These are phyloP conservation scores for Cicer bijugum DNA, from an alignment of 306 rosid species.

Conservation along the genomic window DNA sequence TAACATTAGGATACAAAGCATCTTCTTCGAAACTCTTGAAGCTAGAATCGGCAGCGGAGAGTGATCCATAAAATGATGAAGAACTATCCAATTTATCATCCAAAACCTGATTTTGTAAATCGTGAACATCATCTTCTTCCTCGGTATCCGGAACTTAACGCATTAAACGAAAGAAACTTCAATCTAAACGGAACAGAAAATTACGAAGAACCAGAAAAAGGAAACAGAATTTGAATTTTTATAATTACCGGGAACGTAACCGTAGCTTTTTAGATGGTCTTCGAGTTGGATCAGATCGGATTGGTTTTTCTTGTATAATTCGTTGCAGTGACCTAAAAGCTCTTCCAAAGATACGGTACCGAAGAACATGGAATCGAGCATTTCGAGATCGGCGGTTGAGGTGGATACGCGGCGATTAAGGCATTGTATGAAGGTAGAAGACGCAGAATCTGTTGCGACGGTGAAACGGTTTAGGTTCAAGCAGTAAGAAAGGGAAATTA, in stretches of 20 bases:
- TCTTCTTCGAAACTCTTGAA: conserved; percentile 61
- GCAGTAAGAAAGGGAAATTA: background rate
- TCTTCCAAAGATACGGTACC: conserved; percentile 89
- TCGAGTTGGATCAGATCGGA: conserved; percentile 58
- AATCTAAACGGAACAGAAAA: conserved; percentile 19
- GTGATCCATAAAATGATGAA: conserved; percentile 49
- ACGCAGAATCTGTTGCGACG: conserved; percentile 63
- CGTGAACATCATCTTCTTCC: conserved; percentile 53
- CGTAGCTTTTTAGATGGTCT: conserved; percentile 55
- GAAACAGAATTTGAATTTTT: background rate
- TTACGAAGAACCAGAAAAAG: background rate
- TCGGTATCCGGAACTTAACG: conserved; percentile 55
- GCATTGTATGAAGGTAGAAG: conserved; percentile 76
- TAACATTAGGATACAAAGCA: conserved; percentile 61
- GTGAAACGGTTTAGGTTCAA: background rate
- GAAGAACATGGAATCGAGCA: conserved; percentile 75
- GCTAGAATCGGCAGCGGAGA: conserved; percentile 46
- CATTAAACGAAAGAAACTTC: background rate
- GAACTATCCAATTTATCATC: conserved; percentile 42
- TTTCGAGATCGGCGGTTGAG: conserved; percentile 64
- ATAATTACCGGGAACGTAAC: conserved; percentile 57
- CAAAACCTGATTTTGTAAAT: conserved; percentile 25
- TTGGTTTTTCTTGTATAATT: conserved; percentile 73
- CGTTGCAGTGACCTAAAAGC: conserved; percentile 87
- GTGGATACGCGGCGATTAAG: conserved; percentile 73